Conservation (phyloP, 108 stramenopile genomes). For the Cafeteria roenbergensis region DNA sequence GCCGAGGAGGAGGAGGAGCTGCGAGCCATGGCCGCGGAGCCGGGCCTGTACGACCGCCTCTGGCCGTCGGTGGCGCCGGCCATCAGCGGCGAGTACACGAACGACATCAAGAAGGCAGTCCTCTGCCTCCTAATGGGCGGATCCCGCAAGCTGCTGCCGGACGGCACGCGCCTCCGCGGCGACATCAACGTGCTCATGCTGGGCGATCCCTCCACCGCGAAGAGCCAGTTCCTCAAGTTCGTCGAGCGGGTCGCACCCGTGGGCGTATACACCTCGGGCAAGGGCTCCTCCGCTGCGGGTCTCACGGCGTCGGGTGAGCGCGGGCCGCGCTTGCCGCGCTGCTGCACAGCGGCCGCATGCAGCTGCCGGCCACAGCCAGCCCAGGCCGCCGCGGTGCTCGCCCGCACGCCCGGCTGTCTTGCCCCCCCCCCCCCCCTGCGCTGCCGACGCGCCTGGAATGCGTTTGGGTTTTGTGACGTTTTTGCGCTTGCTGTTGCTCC, state of each 20-base stretch:
- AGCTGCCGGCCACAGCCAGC: too few relatives aligned
- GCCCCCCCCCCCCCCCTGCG: too few relatives aligned
- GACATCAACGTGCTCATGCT: constrained; percentile 93
- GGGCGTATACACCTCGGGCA: constrained; percentile 96
- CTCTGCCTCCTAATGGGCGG: constrained; percentile 80
- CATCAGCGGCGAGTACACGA: constrained; percentile 84
- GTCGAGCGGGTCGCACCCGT: constrained; percentile 70
- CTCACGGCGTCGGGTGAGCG: constrained; percentile 88
- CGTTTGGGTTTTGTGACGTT: too few relatives aligned
- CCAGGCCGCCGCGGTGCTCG: too few relatives aligned
- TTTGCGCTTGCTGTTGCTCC: too few relatives aligned
- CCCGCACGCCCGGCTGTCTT: too few relatives aligned
- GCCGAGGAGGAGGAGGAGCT: constrained; percentile 90
- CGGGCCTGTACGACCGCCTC: constrained; percentile 77
- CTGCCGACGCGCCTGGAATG: too few relatives aligned
- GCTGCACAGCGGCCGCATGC: too few relatives aligned
- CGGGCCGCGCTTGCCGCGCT: too few relatives aligned
- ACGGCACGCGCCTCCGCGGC: constrained; percentile 82
- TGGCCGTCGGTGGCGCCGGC: constrained; percentile 69
- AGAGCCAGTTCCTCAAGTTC: constrained; percentile 30
- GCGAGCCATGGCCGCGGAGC: constrained; percentile 48
- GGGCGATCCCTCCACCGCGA: constrained; percentile 82
- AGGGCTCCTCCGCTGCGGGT: constrained; percentile 89
- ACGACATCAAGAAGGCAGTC: constrained; percentile 91
- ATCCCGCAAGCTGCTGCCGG: constrained; percentile 68